Evolutionary conservation across 2,329 filamentous ascomycete species (phyloP).

Genomic region (Aspergillus ochraceus): DNA sequence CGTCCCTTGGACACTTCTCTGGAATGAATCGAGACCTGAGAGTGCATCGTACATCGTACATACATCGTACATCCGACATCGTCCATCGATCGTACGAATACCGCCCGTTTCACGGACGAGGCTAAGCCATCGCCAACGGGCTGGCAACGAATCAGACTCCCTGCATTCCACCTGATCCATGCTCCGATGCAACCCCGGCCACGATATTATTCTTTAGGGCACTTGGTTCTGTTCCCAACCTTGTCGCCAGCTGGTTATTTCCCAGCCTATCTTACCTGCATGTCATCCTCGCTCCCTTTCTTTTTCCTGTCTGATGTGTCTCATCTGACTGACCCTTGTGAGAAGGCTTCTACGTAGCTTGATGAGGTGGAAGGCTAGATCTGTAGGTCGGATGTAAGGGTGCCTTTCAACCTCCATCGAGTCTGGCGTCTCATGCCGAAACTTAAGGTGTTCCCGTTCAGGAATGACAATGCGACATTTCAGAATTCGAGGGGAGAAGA

Average conservation of each 20-base stretch:
- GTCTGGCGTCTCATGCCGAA: not conserved
- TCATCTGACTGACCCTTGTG: not conserved
- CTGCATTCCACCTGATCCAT: not conserved
- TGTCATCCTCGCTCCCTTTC: not conserved
- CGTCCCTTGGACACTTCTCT: not conserved
- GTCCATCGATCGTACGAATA: not conserved
- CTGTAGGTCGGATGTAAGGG: not conserved
- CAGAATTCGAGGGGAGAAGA: not conserved
- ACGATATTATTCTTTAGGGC: constrained; percentile 11
- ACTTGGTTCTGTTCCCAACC: constrained; percentile 17
- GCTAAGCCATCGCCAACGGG: constrained; percentile 21
- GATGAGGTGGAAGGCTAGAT: not conserved
- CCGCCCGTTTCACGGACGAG: not conserved
- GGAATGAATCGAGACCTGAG: too few species aligned
- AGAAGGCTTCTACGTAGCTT: not conserved
- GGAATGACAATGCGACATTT: not conserved
- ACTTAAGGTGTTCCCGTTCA: not conserved
- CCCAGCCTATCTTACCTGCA: not conserved
- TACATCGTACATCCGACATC: too few species aligned
- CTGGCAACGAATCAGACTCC: constrained; percentile 24
- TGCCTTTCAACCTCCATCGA: not conserved
- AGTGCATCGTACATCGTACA: too few species aligned
- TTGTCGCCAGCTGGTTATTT: not conserved
- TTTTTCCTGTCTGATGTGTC: not conserved
- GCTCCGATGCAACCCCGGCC: constrained; percentile 19